Evolutionary conservation across 2,329 filamentous ascomycete species (phyloP).

Genomic region (Sarocladiaceae sp.): DNA sequence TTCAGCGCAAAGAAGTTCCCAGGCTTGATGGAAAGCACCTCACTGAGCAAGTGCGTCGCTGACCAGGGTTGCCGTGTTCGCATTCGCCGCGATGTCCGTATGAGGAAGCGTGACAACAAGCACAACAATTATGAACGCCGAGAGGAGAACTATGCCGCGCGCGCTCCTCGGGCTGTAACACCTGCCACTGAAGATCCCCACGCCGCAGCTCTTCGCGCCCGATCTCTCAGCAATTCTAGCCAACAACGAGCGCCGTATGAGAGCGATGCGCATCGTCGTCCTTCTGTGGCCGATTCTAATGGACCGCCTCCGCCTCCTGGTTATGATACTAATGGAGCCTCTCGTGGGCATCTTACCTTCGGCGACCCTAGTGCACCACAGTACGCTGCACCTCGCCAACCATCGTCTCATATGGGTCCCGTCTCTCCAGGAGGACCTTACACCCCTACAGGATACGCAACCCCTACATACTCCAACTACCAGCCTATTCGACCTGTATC

Average conservation of each 20-base stretch:
- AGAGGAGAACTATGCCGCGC: conserved; percentile 53
- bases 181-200: conserved; percentile 27
- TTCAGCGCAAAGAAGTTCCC: conserved; percentile 99
- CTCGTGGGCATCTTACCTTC: conserved; percentile 27
- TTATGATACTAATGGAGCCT: conserved; percentile 13
- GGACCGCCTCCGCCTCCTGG: conserved; percentile 25
- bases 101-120: conserved; percentile 78
- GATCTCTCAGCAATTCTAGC: conserved; percentile 56
- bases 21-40: conserved; percentile 82
- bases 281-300: conserved; percentile 42
- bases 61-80: conserved; percentile 96
- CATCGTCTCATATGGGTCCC: conserved; percentile 33
- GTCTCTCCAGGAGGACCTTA: conserved; percentile 27
- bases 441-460: conserved; percentile 17
- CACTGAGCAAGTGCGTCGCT: conserved; percentile 81
- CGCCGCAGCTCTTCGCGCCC: conserved; percentile 36
- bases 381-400: conserved; percentile 26
- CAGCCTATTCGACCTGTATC: conserved; percentile 19
- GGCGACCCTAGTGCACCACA: conserved; percentile 27
- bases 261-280: conserved; percentile 35
- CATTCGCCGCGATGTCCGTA: conserved; percentile 87
- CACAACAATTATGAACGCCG: conserved; percentile 42
- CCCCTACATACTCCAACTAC: conserved; percentile 19
- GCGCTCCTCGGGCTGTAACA: conserved; percentile 24
- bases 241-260: conserved; percentile 38